Conservation (phyloP, 164 flowering plant species). For the Vitis vinifera region DNA sequence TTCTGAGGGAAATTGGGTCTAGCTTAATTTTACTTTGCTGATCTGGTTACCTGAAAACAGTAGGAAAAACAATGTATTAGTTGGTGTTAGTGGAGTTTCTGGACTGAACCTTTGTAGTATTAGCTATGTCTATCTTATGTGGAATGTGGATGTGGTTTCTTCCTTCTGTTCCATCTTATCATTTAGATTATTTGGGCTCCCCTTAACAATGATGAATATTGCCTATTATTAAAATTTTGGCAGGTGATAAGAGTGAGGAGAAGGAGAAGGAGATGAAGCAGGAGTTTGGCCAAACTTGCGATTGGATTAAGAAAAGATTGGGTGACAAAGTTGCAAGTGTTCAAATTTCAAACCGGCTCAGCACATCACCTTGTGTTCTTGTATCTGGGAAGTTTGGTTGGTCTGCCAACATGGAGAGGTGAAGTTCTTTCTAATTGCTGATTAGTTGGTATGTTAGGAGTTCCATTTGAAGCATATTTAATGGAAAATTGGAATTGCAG, state of each 20-base stretch:
- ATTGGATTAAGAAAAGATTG: conserved; percentile 87
- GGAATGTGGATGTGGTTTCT: background rate
- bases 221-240: background rate
- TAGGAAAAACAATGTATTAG: background rate
- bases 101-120: background rate
- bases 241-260: conserved; percentile 86
- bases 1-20: no score
- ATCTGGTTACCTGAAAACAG: no score
- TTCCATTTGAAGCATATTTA: background rate
- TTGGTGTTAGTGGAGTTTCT: background rate
- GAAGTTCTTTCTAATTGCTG: conserved; percentile 2
- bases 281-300: conserved; percentile 82
- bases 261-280: conserved; percentile 79
- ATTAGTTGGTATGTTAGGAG: background rate
- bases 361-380: conserved; percentile 92
- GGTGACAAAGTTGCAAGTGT: conserved; percentile 93
- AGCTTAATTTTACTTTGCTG: no score
- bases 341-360: conserved; percentile 82
- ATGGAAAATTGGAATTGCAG: conserved; percentile 29
- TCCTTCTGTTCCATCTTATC: background rate
- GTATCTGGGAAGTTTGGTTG: conserved; percentile 96
- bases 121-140: background rate
- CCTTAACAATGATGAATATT: background rate
- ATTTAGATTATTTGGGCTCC: background rate
- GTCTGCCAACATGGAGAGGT: conserved; percentile 99